These are phyloP conservation scores for Fusarium algeriense DNA, from an alignment of 2,329 filamentous ascomycete species.

Conservation along the genomic window DNA sequence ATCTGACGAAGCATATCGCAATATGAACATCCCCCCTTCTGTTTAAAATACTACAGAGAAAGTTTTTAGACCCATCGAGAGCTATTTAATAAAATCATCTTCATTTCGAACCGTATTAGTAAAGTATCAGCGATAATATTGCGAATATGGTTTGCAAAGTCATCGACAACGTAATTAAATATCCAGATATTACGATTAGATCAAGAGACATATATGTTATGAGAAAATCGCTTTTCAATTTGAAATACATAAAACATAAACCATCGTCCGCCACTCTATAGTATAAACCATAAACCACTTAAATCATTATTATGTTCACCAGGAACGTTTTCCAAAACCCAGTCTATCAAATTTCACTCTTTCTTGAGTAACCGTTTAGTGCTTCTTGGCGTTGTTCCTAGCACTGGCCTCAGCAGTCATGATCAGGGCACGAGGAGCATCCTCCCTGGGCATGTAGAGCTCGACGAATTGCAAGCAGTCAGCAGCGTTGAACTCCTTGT, in stretches of 20 bases:
- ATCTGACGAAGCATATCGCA: not conserved
- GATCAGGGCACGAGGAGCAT: slow-evolving; percentile 78
- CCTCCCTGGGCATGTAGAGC: slow-evolving; percentile 82
- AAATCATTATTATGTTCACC: slow-evolving; percentile 41
- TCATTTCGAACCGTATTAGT: not conserved
- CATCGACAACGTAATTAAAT: not conserved
- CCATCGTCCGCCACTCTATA: slow-evolving; percentile 29
- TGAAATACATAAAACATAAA: slow-evolving; percentile 29
- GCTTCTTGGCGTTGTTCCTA: slow-evolving; percentile 69
- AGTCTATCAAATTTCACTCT: slow-evolving; percentile 16
- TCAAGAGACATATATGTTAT: not conserved
- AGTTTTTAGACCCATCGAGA: too few species aligned
- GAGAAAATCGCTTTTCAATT: slow-evolving; percentile 42
- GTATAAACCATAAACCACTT: slow-evolving; percentile 33
- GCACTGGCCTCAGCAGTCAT: slow-evolving; percentile 79
- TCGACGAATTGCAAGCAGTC: slow-evolving; percentile 78
- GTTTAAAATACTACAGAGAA: not conserved
- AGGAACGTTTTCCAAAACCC: slow-evolving; percentile 21
- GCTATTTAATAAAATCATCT: not conserved
- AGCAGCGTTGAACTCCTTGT: slow-evolving; percentile 72
- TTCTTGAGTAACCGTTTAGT: slow-evolving; percentile 40
- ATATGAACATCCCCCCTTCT: not conserved
- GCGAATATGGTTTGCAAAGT: not conserved
- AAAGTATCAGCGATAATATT: not conserved
- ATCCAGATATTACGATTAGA: not conserved